Evolutionary conservation across 352 stramenopile species (phyloP).

Genomic region (Globisporangium solare): DNA sequence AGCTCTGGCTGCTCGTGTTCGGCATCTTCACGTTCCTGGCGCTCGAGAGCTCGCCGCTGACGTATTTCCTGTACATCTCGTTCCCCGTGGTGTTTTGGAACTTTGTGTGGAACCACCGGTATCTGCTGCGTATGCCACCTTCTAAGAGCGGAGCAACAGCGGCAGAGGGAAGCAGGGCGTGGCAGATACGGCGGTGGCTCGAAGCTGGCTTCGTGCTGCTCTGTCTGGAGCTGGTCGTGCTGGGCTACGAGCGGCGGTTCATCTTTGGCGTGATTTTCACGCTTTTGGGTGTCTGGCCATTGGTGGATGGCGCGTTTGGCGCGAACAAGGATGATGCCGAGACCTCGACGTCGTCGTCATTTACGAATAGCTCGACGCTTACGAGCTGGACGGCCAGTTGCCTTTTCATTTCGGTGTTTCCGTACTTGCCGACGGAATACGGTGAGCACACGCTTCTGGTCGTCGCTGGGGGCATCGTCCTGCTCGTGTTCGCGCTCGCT

Average conservation of each 20-base stretch:
- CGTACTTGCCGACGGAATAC: conserved; percentile 69
- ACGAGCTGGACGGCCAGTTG: conserved; percentile 43
- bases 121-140: conserved; percentile 17
- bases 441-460: conserved; percentile 64
- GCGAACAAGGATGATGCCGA: neutral
- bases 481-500: conserved; percentile 12
- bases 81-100: conserved; percentile 70
- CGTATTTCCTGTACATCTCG: conserved; percentile 73
- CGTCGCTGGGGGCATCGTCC: conserved; percentile 35
- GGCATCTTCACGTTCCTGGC: conserved; percentile 30
- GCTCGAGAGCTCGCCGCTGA: conserved; percentile 60
- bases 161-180: neutral
- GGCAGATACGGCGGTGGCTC: conserved; percentile 20
- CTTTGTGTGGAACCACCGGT: conserved; percentile 42
- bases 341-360: neutral
- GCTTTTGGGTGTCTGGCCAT: conserved; percentile 47
- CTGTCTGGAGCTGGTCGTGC: conserved; percentile 60
- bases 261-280: conserved; percentile 67
- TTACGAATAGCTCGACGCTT: neutral
- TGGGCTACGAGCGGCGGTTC: conserved; percentile 59
- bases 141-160: neutral
- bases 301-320: conserved; percentile 16
- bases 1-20: conserved; percentile 30
- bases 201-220: conserved; percentile 36
- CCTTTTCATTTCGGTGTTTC: conserved; percentile 63